Evolutionary conservation across 345 rosid genomes (phyloP).

Genomic region (Melaleuca quinquenervia): DNA sequence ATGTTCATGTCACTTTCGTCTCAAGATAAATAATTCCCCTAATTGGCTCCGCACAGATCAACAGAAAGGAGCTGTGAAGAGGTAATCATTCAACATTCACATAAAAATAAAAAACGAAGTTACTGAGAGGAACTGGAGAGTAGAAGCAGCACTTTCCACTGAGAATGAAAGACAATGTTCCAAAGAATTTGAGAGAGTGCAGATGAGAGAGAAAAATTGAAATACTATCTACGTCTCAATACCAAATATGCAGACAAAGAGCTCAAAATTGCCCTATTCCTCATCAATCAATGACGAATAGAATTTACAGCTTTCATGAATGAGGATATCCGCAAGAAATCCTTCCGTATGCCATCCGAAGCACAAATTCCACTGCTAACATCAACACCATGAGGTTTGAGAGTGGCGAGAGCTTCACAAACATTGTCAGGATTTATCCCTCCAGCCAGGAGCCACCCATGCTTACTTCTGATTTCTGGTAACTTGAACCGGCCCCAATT

Average conservation of each 20-base stretch:
- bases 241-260: not conserved
- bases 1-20: not conserved
- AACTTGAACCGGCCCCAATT: slow-evolving; percentile 56
- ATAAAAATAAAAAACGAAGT: not conserved
- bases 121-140: not conserved
- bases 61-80: not conserved
- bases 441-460: slow-evolving; percentile 87
- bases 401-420: slow-evolving; percentile 45
- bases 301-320: slow-evolving; percentile 48
- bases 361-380: slow-evolving; percentile 82
- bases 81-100: not conserved
- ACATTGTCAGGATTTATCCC: slow-evolving; percentile 66
- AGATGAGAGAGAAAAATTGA: not conserved
- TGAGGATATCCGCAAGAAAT: slow-evolving; percentile 40
- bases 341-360: slow-evolving; percentile 58
- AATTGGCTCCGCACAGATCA: not conserved
- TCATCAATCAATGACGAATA: slow-evolving; percentile 18
- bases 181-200: not conserved
- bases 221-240: not conserved
- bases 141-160: not conserved
- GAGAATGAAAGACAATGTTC: not conserved
- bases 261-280: not conserved
- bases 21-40: not conserved
- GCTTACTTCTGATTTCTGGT: slow-evolving; percentile 56
- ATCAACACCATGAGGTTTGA: slow-evolving; percentile 68